Evolutionary conservation across 2,329 filamentous ascomycete genomes (phyloP).

Genomic region (Trichophyton schoenleinii): DNA sequence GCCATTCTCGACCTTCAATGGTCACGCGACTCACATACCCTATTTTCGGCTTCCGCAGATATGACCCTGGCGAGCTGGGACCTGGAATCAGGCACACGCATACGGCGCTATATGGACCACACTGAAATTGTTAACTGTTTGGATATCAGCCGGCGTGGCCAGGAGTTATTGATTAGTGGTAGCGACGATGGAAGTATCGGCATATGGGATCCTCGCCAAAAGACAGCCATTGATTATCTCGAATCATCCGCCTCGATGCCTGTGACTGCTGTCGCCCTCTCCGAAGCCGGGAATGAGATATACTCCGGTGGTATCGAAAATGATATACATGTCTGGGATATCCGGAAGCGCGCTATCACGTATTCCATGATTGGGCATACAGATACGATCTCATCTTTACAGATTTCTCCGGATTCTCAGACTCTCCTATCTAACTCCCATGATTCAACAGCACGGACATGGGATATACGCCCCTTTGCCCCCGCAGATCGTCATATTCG

Average conservation of each 20-base stretch:
- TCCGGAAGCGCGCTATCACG: conserved; percentile 77
- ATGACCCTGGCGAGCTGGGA: conserved; percentile 93
- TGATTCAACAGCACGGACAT: conserved; percentile 86
- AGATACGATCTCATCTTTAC: conserved; percentile 81
- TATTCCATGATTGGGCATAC: conserved; percentile 83
- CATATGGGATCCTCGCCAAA: conserved; percentile 89
- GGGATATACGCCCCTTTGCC: conserved; percentile 93
- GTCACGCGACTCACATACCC: conserved; percentile 82
- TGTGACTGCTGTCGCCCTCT: conserved; percentile 79
- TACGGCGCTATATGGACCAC: conserved; percentile 83
- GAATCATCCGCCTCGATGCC: conserved; percentile 66
- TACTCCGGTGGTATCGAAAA: conserved; percentile 95
- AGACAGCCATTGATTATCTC: conserved; percentile 75
- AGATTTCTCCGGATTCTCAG: conserved; percentile 87
- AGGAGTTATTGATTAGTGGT: conserved; percentile 79
- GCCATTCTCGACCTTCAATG: conserved; percentile 88
- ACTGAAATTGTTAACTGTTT: conserved; percentile 92
- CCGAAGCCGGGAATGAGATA: conserved; percentile 88
- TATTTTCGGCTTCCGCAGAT: conserved; percentile 90
- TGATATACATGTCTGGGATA: conserved; percentile 92
- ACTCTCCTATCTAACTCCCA: conserved; percentile 82
- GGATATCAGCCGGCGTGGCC: conserved; percentile 77
- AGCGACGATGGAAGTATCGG: conserved; percentile 90
- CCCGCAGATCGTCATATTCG: conserved; percentile 71
- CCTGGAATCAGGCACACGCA: conserved; percentile 76